phyloP scores from a whole-genome alignment of 1,284 basidiomycete species.

The Ceratobasidium sp. region DNA sequence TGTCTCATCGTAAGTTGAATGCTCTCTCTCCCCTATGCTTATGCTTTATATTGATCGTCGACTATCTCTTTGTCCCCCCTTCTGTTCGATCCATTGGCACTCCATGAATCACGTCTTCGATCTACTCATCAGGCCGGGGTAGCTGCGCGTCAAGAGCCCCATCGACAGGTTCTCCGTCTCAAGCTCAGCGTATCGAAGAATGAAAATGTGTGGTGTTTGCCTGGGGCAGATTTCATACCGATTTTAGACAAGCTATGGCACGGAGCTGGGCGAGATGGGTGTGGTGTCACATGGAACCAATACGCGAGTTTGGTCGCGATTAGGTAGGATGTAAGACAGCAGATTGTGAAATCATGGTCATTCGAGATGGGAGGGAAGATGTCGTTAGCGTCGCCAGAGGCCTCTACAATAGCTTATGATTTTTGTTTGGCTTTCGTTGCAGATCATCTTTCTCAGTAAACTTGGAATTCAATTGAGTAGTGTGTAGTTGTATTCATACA shows the following conservation, averaged over 20 bases:
- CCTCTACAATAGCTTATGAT: too few relatives aligned
- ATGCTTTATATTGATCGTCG: too few relatives aligned
- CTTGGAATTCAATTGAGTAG: too few relatives aligned
- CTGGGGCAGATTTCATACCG: constrained; percentile 1
- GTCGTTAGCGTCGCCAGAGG: too few relatives aligned
- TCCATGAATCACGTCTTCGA: too few relatives aligned
- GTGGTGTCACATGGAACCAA: neutral
- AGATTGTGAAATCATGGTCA: too few relatives aligned
- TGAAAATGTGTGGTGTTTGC: constrained; percentile 4
- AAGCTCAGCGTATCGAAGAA: neutral
- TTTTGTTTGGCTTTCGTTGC: too few relatives aligned
- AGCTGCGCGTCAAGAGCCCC: constrained; percentile 9
- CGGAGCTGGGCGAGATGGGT: neutral
- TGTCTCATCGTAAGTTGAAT: constrained; percentile 22
- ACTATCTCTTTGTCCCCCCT: too few relatives aligned
- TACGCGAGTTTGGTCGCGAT: neutral
- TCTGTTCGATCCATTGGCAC: too few relatives aligned
- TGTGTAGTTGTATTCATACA: neutral
- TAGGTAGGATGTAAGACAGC: too few relatives aligned
- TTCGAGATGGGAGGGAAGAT: too few relatives aligned
- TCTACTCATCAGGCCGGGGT: constrained; percentile 25
- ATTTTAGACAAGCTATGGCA: constrained; percentile 6
- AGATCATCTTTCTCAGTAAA: too few relatives aligned
- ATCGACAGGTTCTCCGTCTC: constrained; percentile 1
- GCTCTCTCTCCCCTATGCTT: neutral